phyloP scores from a whole-genome alignment of 129 eudicot species.

The Flaveria bidentis region DNA sequence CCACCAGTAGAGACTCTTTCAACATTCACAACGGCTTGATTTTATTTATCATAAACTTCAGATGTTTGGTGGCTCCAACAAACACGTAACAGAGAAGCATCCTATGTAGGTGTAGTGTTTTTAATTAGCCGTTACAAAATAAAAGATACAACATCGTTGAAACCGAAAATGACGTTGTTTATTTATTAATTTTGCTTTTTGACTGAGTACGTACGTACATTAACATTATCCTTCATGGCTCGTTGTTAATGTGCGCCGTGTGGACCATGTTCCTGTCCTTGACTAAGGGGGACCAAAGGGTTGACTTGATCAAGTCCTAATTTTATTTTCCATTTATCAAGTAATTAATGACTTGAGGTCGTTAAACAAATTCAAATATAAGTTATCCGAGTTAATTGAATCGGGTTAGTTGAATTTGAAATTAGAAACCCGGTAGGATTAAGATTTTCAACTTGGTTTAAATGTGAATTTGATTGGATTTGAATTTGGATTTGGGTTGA shows the following conservation, averaged over 20 bases:
- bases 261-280: constrained; percentile 23
- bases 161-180: constrained; percentile 26
- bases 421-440: too few species aligned
- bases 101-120: constrained; percentile 12
- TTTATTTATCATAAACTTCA: not conserved
- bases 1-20: constrained; percentile 10
- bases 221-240: not conserved
- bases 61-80: not conserved
- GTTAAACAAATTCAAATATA: too few species aligned
- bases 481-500: too few species aligned
- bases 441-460: too few species aligned
- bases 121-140: constrained; percentile 23
- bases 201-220: constrained; percentile 16
- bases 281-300: constrained; percentile 13
- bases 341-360: too few species aligned
- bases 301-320: constrained; percentile 37
- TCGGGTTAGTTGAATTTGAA: too few species aligned
- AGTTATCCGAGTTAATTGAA: too few species aligned
- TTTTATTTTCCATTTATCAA: not conserved
- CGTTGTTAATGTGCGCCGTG: constrained; percentile 30
- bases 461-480: too few species aligned
- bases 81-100: constrained; percentile 25
- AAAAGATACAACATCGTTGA: not conserved
- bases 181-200: constrained; percentile 16
- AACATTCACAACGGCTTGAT: constrained; percentile 15